Evolutionary conservation across 2,329 filamentous ascomycete genomes (phyloP).

Genomic region (Fusarium xylarioides): DNA sequence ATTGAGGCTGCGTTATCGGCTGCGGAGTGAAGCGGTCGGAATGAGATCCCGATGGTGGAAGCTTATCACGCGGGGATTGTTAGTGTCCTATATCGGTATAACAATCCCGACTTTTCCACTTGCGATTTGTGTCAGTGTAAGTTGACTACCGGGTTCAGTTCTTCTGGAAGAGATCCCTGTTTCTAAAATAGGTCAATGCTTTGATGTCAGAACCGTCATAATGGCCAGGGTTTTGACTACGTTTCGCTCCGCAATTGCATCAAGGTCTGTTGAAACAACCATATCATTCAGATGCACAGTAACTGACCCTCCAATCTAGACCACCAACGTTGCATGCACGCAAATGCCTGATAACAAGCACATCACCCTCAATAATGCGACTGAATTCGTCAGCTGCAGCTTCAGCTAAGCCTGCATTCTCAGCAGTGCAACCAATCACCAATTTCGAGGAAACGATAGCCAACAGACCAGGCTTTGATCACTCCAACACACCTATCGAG

Average conservation of each 20-base stretch:
- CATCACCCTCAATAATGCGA: neutral
- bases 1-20: slow-evolving; percentile 21
- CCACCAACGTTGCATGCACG: neutral
- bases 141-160: neutral
- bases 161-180: neutral
- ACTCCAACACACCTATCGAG: slow-evolving; percentile 28
- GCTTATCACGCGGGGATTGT: neutral
- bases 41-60: neutral
- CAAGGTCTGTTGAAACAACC: neutral
- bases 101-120: neutral
- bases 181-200: neutral
- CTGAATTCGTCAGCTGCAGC: slow-evolving; percentile 24
- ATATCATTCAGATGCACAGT: neutral
- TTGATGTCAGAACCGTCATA: neutral
- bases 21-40: neutral
- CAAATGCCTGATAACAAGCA: neutral
- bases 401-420: slow-evolving; percentile 30
- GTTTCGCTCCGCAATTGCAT: neutral
- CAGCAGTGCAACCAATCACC: slow-evolving; percentile 35
- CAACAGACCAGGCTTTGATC: slow-evolving; percentile 39
- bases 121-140: neutral
- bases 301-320: neutral
- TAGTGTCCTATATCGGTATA: slow-evolving; percentile 14
- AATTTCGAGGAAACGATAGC: slow-evolving; percentile 39
- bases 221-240: neutral